Percentiles rank a stretch among this genome's conserved stretches.
Conservation (phyloP, 768 basidiomycete genomes). For the Collybia sordida region DNA sequence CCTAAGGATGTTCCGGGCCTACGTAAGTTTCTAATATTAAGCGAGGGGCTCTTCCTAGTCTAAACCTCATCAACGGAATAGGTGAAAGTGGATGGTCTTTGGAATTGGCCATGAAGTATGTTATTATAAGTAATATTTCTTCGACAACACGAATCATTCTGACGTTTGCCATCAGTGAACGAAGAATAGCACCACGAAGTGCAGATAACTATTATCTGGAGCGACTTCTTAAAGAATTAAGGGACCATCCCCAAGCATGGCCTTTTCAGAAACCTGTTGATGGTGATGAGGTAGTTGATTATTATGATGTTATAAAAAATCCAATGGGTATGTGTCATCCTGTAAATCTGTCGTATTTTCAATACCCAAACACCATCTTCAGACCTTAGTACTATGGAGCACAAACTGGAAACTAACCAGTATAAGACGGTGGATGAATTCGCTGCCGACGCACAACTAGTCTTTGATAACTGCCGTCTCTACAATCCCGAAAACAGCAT, state of each 20-base stretch:
- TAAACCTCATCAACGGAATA: conserved; percentile 24
- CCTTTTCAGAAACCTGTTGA: conserved; percentile 85
- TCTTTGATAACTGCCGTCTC: conserved; percentile 85
- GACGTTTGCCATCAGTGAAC: conserved; percentile 21
- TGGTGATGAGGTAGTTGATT: conserved; percentile 77
- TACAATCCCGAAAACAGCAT: conserved; percentile 84
- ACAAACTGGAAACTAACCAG: conserved; percentile 86
- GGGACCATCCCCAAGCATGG: conserved; percentile 81
- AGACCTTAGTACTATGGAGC: conserved; percentile 89
- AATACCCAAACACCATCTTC: neutral
- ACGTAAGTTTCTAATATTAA: conserved; percentile 42
- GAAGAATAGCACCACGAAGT: conserved; percentile 39
- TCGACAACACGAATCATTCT: neutral
- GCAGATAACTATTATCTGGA: conserved; percentile 70
- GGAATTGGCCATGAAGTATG: conserved; percentile 73
- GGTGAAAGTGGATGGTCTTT: conserved; percentile 94
- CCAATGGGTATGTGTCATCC: conserved; percentile 84
- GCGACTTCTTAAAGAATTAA: conserved; percentile 74
- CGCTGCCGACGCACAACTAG: conserved; percentile 74
- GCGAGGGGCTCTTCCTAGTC: no score
- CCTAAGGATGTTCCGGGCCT: conserved; percentile 87
- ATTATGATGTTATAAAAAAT: conserved; percentile 82
- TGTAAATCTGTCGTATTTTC: conserved; percentile 1
- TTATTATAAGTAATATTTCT: conserved; percentile 7
- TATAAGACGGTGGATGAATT: conserved; percentile 78